Base-by-base conservation (phyloP, 495 filamentous ascomycete genomes). In the Xylaria castorea region DNA sequence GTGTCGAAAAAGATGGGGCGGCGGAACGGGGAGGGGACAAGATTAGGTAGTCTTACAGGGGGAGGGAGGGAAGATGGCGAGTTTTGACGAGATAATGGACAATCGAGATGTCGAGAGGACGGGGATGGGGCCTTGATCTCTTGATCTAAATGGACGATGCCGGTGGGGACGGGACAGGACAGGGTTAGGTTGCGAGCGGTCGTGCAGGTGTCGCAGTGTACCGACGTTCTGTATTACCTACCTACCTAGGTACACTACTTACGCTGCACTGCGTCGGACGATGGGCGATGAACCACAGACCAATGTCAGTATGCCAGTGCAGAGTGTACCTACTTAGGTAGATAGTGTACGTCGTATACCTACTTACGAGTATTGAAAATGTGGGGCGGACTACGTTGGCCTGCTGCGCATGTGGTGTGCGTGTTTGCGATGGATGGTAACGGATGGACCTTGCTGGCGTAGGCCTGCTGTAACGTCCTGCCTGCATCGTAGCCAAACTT, bases 1-100 rank as follows among this genome's bases (percentile, higher is more conserved):
- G 36, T 46, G 66, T 60, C 40, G 40, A 62, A 58, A 51, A 63
- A 63, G 68, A 70, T 70, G 68, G 68, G 55, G 66, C 66, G 25
- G 66, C 66, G 66, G 36, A 70, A 70, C 46, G 68, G 58, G 58
- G 68, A 50, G 58, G 58, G 68, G 58, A 50, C 30, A n/a, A 12
- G n/a, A 34, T 51, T n/a, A 46, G 27, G 53, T 68, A 42, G 30
- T 50, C 16, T 51, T 70, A 38, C 58, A 70, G 58, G 68, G 67
- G 67, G 44, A 70, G 57, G 32, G 32, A 60, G 53, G 53, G 27
- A 16, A 69, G 27, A 66, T 66, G 64, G 44, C 64, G 64, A 66
- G 44, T 36, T 36, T 51, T 50, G 64, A 46, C 64, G 64, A 51
- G 64, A 66, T 66, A 51, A 48, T 61, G 34, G 40, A 25, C 25